Evolutionary conservation across 2,329 filamentous ascomycete genomes (phyloP).

Genomic region (Verticillium longisporum): DNA sequence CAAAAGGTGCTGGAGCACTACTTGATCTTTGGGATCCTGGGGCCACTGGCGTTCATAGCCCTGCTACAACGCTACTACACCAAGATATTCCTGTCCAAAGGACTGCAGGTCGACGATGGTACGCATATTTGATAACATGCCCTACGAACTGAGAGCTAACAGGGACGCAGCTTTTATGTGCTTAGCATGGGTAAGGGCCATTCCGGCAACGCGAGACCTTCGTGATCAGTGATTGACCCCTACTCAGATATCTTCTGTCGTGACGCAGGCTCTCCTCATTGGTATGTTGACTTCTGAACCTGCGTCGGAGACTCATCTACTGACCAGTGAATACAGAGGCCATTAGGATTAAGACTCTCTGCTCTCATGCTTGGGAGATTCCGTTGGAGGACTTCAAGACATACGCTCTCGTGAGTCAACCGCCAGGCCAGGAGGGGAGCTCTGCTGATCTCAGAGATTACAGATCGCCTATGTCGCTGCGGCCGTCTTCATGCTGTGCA

Average conservation of each 20-base stretch:
- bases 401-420: slow-evolving; percentile 8
- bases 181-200: slow-evolving; percentile 8
- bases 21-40: slow-evolving; percentile 13
- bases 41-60: slow-evolving; percentile 9
- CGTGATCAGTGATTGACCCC: neutral
- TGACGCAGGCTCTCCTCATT: slow-evolving; percentile 5
- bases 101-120: slow-evolving; percentile 16
- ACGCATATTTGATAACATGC: neutral
- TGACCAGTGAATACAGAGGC: neutral
- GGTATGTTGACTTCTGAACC: neutral
- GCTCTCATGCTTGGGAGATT: slow-evolving; percentile 14
- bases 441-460: neutral
- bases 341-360: slow-evolving; percentile 4
- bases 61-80: slow-evolving; percentile 17
- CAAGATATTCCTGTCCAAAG: slow-evolving; percentile 17
- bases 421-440: no score
- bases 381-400: slow-evolving; percentile 4
- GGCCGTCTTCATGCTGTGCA: slow-evolving; percentile 25
- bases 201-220: neutral
- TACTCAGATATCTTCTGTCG: slow-evolving; percentile 3
- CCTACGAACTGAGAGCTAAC: neutral
- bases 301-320: neutral
- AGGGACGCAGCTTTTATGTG: slow-evolving; percentile 8
- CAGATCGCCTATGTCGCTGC: slow-evolving; percentile 15
- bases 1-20: slow-evolving; percentile 15